A percentile compares a stretch with the other conserved stretches of the same genome.
Conservation (phyloP, 164 flowering plant species). For the Nymphaea colorata region DNA sequence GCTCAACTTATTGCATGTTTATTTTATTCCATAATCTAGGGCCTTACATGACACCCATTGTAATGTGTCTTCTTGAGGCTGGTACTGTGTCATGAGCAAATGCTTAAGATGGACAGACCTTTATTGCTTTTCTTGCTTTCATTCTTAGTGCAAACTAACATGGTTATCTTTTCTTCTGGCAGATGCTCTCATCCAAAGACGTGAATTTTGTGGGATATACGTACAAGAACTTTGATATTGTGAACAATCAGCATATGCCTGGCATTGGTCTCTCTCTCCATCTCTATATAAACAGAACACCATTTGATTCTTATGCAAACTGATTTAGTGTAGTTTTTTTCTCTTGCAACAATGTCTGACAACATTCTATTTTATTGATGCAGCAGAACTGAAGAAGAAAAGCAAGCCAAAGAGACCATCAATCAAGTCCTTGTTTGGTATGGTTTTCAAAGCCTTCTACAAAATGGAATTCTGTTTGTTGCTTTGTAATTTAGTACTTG, state of each 20-base stretch:
- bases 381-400: conserved; percentile 38
- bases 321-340: background rate
- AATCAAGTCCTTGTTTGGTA: conserved; percentile 37
- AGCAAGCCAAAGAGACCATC: conserved; percentile 36
- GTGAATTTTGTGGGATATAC: conserved; percentile 32
- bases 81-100: no score
- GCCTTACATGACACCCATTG: no score
- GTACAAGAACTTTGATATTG: conserved; percentile 32
- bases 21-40: no score
- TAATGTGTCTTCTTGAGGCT: no score
- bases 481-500: no score
- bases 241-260: conserved; percentile 18
- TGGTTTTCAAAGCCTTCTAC: background rate
- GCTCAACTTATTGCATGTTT: no score
- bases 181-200: conserved; percentile 37
- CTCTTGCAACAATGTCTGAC: background rate
- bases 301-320: background rate
- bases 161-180: background rate
- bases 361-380: conserved; percentile 2
- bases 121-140: no score
- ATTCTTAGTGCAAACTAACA: no score
- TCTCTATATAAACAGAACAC: conserved; percentile 1
- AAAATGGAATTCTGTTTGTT: background rate
- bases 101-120: no score
- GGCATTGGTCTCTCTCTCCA: conserved; percentile 23